These are phyloP conservation scores for Wallacemonas sp. DNA, from an alignment of 208 protist genomes.

Conservation along the genomic window DNA sequence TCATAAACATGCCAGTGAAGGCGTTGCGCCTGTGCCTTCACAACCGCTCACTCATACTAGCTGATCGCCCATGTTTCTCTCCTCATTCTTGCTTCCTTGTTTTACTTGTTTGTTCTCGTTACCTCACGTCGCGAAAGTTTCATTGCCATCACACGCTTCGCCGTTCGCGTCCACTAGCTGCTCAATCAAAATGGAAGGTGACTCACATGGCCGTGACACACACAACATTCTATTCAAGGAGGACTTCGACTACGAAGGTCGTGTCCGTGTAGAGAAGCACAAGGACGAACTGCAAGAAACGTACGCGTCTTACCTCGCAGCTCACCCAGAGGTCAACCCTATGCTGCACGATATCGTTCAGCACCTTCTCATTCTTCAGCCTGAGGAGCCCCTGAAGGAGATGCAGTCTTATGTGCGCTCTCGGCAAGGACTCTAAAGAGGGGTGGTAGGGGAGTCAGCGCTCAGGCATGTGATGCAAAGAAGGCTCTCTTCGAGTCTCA, in stretches of 20 bases:
- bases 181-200: not conserved
- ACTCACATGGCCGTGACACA: not conserved
- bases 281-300: slow-evolving; percentile 35
- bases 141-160: no score
- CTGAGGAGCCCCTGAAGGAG: slow-evolving; percentile 57
- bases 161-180: no score
- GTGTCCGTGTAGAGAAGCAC: slow-evolving; percentile 59
- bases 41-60: no score
- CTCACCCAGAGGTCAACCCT: slow-evolving; percentile 60
- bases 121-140: no score
- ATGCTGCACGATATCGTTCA: slow-evolving; percentile 72
- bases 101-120: no score
- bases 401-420: slow-evolving; percentile 56
- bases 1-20: no score
- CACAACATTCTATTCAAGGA: slow-evolving; percentile 32
- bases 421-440: slow-evolving; percentile 21
- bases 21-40: no score
- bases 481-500: no score
- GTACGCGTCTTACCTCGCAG: slow-evolving; percentile 51
- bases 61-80: no score
- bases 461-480: no score
- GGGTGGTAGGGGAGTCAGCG: no score
- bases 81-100: no score
- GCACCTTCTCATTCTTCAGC: slow-evolving; percentile 62
- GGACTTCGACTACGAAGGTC: slow-evolving; percentile 73